Evolutionary conservation across 1,284 basidiomycete species (phyloP), one percentile per base, ranked within the genome.

Genomic region (Rhodotorula sp.): DNA sequence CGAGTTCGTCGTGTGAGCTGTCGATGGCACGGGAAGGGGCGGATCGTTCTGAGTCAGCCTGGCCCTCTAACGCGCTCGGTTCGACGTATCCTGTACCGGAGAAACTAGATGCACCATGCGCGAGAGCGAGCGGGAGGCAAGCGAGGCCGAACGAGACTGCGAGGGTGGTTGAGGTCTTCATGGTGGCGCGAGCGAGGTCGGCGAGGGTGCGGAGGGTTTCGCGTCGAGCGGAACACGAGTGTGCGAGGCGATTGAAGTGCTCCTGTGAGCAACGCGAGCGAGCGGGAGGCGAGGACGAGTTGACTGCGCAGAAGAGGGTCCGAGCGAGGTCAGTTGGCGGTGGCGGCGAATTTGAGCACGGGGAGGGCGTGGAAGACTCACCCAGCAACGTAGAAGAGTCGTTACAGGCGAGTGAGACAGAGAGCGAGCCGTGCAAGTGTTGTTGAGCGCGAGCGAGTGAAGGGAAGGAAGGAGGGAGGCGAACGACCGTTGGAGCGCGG

Each of bases 391-490:
- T 15, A 47, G 44, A 27, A 13, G 10, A 48, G 61, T 24, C 44
- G 13, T 20, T 44, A 20, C 17, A 24, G n/a, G n/a, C 15, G 15
- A 46, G 4, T 4, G 22, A 29, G 46, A 32, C 39, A n/a, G 4
- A 24, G 8, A 13, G 32, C 10, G 29, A 32, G 61, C 22, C 22
- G 44, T 4, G 24, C 11, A 27, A 51, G 49, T 5, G 49, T 27
- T 8, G 39, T 44, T 44, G 39, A 7, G 47, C 6, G 47, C 22
- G 24, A 51, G 49, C 49, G 49, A 51, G 61, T 10, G 61, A 34
- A 34, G 20, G 30, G 61, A 62, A 62, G 61, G 53, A 55, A 46
- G 30, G n/a, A 55, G n/a, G 48, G 61, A 55, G 44, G 44, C 49
- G 22, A 32, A 32, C 34, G 4, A 19, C 27, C 22, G 46, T 47